Conservation (phyloP, 208 protist genomes). For the Leishmania braziliensis region DNA sequence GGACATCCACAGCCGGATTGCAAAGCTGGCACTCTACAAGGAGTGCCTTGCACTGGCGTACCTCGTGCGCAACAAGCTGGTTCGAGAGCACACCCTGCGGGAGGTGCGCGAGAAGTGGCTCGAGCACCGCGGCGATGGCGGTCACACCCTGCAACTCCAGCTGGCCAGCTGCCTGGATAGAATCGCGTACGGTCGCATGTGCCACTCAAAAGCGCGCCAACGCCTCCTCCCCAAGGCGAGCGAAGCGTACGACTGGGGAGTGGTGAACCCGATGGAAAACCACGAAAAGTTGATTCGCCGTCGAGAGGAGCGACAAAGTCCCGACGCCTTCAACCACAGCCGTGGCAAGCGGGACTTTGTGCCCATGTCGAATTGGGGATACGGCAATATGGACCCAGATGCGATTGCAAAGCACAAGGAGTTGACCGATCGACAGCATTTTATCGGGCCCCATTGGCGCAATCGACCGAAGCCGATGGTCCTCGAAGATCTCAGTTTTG, state of each 20-base stretch:
- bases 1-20: constrained; percentile 75
- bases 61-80: constrained; percentile 62
- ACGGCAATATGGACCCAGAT: constrained; percentile 90
- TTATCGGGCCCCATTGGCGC: constrained; percentile 89
- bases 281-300: constrained; percentile 59
- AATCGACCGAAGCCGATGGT: constrained; percentile 82
- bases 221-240: constrained; percentile 83
- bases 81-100: constrained; percentile 71
- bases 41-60: constrained; percentile 83
- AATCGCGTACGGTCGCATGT: constrained; percentile 86
- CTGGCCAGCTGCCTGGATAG: constrained; percentile 84
- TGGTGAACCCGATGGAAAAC: constrained; percentile 85
- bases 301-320: constrained; percentile 68
- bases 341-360: constrained; percentile 85
- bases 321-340: constrained; percentile 81
- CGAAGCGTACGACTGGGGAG: constrained; percentile 82
- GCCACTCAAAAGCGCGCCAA: constrained; percentile 80
- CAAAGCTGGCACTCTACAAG: constrained; percentile 87
- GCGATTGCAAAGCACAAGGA: constrained; percentile 87
- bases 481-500: constrained; percentile 88
- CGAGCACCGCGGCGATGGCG: constrained; percentile 79
- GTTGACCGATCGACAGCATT: constrained; percentile 82
- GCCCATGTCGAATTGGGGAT: constrained; percentile 92
- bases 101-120: constrained; percentile 85
- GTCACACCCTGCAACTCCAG: constrained; percentile 81